Evolutionary conservation across 805 yeast genomes (phyloP), one percentile per base, ranked within the genome.

Genomic region (Priceomyces haplophilus): DNA sequence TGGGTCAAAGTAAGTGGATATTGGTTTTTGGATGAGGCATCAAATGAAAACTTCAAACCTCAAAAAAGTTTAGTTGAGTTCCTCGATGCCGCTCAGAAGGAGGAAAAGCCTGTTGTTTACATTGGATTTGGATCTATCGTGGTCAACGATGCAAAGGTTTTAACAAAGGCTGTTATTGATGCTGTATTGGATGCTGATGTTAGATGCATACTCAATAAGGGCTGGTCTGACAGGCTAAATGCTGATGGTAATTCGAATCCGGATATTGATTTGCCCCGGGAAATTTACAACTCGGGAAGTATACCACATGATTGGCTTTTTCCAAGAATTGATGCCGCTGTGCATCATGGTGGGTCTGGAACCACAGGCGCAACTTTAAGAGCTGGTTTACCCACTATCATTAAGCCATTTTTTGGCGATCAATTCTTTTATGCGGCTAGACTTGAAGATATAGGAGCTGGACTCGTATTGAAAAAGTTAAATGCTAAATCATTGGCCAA

Each of bases 311-410:
- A 89, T 58, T 91, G 98, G 98, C 67, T 91, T 29, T 91, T 91
- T 63, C 85, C 91, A 0, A 80, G 79, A 47, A 70, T 91, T 34
- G 96, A 91, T 64, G 97, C 91, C 0, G 96, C 96, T 0, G 97
- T 91, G 3, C 98, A 91, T 59, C 98, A 91, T 59, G 98, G 98
- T 31, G 98, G 98, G 0, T 84, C 96, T 0, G 98, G 98, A 1
- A 88, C 97, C 0, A 91, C 97, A 0, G 98, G 98, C 6, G 96
- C 97, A 0, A 77, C 95, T 2, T 61, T 91, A 42, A 71, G 90
- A 47, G 84, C 86, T 11, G 98, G 98, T 0, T 61, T 85, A 24
- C 97, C 98, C 1, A 88, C 96, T 0, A 76, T 91, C 25, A 80
- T 91, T 53, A 91, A 90, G 60, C 98, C 98, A 1, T 91, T 91